phyloP scores from a whole-genome alignment of 441 rosid species.

The Gossypium davidsonii region DNA sequence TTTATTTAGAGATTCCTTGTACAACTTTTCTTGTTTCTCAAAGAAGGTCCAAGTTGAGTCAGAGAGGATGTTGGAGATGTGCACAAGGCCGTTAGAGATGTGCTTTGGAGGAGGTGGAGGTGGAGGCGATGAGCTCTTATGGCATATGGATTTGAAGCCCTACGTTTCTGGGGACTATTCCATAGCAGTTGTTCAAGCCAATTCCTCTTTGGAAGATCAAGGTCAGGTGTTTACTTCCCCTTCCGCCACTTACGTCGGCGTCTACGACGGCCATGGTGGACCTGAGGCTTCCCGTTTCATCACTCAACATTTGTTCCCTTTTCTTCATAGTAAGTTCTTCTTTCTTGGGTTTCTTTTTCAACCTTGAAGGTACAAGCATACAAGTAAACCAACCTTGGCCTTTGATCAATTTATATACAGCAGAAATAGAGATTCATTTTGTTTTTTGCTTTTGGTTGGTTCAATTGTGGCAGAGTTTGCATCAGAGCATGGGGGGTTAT shows the following conservation, averaged over 20 bases:
- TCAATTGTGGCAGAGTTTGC: conserved; percentile 30
- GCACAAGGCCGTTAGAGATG: conserved; percentile 29
- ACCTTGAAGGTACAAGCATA: background rate
- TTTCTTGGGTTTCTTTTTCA: background rate
- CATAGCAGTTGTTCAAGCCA: conserved; percentile 58
- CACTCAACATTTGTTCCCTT: conserved; percentile 36
- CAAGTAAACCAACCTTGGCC: background rate
- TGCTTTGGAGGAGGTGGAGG: conserved; percentile 34
- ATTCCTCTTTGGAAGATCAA: conserved; percentile 53
- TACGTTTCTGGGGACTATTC: conserved; percentile 54
- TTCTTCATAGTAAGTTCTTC: conserved; percentile 36
- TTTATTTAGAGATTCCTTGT: background rate
- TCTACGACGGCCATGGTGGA: conserved; percentile 70
- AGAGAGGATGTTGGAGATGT: conserved; percentile 26
- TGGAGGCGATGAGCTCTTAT: conserved; percentile 34
- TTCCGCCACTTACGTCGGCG: conserved; percentile 54
- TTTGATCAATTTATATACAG: background rate
- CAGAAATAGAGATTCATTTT: background rate
- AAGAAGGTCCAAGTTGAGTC: background rate
- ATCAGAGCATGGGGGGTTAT: conserved; percentile 48
- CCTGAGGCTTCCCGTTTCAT: conserved; percentile 60
- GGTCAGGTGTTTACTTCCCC: conserved; percentile 56
- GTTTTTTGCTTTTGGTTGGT: background rate
- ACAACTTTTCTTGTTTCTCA: background rate
- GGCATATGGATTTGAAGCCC: conserved; percentile 47